Evolutionary conservation across 1,139 yeast genomes (phyloP).

Genomic region (Magnusiomyces ingens): DNA sequence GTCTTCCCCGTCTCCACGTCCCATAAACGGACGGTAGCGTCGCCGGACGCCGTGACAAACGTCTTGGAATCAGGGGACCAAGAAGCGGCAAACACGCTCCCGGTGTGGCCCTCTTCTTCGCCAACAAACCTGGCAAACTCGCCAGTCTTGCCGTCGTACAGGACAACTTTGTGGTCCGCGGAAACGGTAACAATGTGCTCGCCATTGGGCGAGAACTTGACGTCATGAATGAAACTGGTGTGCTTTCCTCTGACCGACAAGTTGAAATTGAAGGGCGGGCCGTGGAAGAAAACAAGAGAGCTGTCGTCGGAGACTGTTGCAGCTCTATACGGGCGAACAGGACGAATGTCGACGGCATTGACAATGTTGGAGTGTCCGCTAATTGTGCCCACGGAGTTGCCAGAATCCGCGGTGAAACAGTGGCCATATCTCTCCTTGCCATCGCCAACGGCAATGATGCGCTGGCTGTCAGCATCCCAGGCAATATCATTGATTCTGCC

Average conservation of each 20-base stretch:
- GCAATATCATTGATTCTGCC: constrained; percentile 80
- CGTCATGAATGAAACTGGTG: constrained; percentile 72
- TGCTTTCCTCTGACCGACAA: constrained; percentile 69
- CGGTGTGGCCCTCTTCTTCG: constrained; percentile 47
- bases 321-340: constrained; percentile 89
- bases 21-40: constrained; percentile 66
- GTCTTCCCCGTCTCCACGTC: constrained; percentile 33
- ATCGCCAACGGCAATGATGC: constrained; percentile 91
- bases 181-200: constrained; percentile 74
- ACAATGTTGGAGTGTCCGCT: constrained; percentile 86
- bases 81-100: constrained; percentile 71
- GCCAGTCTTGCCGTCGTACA: constrained; percentile 87
- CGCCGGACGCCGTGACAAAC: constrained; percentile 83
- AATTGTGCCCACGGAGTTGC: constrained; percentile 92
- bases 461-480: constrained; percentile 86
- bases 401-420: constrained; percentile 89
- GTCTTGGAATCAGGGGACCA: constrained; percentile 53
- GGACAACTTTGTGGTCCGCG: constrained; percentile 67
- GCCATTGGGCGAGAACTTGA: constrained; percentile 69
- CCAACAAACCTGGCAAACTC: constrained; percentile 50
- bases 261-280: constrained; percentile 89
- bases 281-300: constrained; percentile 75
- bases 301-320: constrained; percentile 90
- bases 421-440: constrained; percentile 92
- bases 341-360: constrained; percentile 78